Evolutionary conservation across 2,329 filamentous ascomycete species (phyloP), one percentile per base, ranked within the genome.

Genomic region (Trichoderma sp.): DNA sequence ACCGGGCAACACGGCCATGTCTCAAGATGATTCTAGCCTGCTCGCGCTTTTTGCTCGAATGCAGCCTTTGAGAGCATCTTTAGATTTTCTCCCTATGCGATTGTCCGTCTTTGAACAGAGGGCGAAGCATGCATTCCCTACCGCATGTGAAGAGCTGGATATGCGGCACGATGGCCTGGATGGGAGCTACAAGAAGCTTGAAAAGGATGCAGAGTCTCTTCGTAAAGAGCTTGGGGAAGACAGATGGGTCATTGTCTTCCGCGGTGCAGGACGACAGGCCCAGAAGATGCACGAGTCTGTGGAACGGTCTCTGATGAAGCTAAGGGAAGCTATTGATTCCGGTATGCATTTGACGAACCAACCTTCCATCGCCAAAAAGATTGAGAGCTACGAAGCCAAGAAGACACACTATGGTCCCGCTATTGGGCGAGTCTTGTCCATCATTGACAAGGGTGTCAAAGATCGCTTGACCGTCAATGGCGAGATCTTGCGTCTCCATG

Each of bases 281-380:
- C 89, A 96, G 73, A 97, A 97, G 82, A 97, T 99, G 94, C 95
- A 93, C 77, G 93, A 97, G 73, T 97, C 94, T 4, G 93, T 98
- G 26, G 92, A 96, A 76, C 87, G 95, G 72, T 97, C 94, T 77
- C 88, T 96, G 69, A 81, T 84, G 58, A 97, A 97, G 80, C 84
- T 99, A 43, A 89, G 87, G 71, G 93, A 97, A 76, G 90, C 89
- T 4, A 83, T 97, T 18, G 92, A 97, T 69, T 84, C 88, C 13
- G 90, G 90, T 8, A 85, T 91, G 75, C 91, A 96, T 72, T 80
- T 93, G 69, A 91, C 90, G 14, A 93, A 91, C 75, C 88, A 89
- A 26, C 83, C 89, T 6, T 83, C 84, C 1, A 86, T 96, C 81
- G 84, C 85, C 70, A 96, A 96, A 81, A 95, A 94, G 79, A 89